A percentile compares a stretch with the other conserved stretches of the same genome.
phyloP scores from a whole-genome alignment of 1,284 basidiomycete genomes.

The Hymenochaete sp. region DNA sequence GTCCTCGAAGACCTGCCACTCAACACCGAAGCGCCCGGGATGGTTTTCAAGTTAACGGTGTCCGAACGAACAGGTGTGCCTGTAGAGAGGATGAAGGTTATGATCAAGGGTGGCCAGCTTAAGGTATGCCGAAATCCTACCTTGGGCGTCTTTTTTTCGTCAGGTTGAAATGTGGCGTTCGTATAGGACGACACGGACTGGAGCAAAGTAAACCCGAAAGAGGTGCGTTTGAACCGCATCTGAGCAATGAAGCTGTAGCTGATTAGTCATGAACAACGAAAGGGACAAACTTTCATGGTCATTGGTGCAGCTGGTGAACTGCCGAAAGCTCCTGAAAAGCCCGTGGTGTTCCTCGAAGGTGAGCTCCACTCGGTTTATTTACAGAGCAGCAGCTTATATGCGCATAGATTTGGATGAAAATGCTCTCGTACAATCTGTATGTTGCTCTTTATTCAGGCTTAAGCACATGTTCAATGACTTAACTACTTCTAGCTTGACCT shows the following conservation, averaged over 20 bases:
- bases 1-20: constrained; percentile 50
- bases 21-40: constrained; percentile 59
- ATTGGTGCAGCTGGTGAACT: constrained; percentile 90
- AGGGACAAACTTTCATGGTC: constrained; percentile 79
- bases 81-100: constrained; percentile 89
- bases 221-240: constrained; percentile 32
- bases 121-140: constrained; percentile 46
- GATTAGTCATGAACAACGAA: neutral
- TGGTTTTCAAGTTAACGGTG: constrained; percentile 76
- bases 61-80: constrained; percentile 83
- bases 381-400: constrained; percentile 3
- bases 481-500: constrained; percentile 38
- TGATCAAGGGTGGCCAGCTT: constrained; percentile 91
- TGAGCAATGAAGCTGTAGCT: neutral
- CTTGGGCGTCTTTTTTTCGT: neutral
- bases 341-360: constrained; percentile 78
- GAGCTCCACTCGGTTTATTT: constrained; percentile 15
- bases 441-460: constrained; percentile 21
- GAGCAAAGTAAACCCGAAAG: constrained; percentile 75
- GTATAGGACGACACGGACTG: constrained; percentile 77
- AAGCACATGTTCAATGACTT: constrained; percentile 6
- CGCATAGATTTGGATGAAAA: constrained; percentile 75
- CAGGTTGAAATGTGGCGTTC: neutral
- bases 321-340: constrained; percentile 76
- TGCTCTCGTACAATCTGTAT: constrained; percentile 71